A percentile compares a stretch with the other conserved stretches of the same genome.
phyloP scores from a whole-genome alignment of 1,284 basidiomycete genomes.

The Cutaneotrichosporon mucoides region DNA sequence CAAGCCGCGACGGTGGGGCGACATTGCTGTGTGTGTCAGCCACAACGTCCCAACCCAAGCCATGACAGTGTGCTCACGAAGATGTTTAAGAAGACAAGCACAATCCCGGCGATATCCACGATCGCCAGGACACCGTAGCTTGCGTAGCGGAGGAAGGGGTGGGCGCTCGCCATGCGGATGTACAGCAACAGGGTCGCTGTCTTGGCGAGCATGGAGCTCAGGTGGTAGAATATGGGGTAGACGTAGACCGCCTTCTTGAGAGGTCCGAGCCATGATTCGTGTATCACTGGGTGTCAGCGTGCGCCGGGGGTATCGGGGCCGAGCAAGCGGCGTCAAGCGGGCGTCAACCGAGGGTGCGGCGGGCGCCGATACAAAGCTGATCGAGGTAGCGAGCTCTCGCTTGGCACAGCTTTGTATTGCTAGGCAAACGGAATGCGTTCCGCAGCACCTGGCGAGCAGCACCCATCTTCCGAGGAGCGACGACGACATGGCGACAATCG shows the following conservation, averaged over 20 bases:
- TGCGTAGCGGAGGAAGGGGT: conserved; percentile 41
- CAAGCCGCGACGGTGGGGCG: conserved; percentile 40
- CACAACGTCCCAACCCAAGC: neutral
- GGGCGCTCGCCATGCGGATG: conserved; percentile 45
- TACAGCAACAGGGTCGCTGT: conserved; percentile 46
- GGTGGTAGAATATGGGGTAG: conserved; percentile 47
- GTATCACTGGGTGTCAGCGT: conserved; percentile 18
- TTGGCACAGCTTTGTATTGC: neutral
- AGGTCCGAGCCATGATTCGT: conserved; percentile 16
- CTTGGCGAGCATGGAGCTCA: conserved; percentile 45
- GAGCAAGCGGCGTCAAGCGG: too few species aligned
- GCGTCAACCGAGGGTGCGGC: too few species aligned
- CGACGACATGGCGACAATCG: neutral
- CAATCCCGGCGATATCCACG: conserved; percentile 41
- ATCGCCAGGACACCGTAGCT: conserved; percentile 37
- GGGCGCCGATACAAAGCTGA: too few species aligned
- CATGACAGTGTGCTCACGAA: conserved; percentile 25
- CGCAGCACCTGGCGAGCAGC: neutral
- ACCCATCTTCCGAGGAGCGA: neutral
- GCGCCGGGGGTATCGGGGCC: too few species aligned
- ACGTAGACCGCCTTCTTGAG: conserved; percentile 38
- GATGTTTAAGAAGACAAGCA: conserved; percentile 45
- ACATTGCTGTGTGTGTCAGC: conserved; percentile 29
- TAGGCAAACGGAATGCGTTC: neutral
- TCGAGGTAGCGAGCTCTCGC: neutral